Base-by-base conservation (phyloP, 2,329 filamentous ascomycete species). In the Paracamarosporium sp. region DNA sequence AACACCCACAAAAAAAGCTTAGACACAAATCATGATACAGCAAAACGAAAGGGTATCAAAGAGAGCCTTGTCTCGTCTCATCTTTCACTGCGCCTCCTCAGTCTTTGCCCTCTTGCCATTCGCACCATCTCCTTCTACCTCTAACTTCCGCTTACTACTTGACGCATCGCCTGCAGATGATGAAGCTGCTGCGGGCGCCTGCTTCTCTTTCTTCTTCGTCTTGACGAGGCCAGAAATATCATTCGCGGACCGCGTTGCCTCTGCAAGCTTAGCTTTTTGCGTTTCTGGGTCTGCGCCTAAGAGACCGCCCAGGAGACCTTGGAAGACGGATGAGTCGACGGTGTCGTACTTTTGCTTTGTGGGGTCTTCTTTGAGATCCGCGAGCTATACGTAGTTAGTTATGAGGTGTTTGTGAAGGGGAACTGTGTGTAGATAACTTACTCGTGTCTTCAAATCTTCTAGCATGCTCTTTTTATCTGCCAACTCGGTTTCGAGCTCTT, bases 381-480 rank as follows among this genome's bases (percentile, higher is more conserved):
- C 78, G 31, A 94, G 85, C 83, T 90, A 38, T 12, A 28, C 27
- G 33, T 1, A 53, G 56, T 72, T 58, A 64, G 55, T 20, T n/a
- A 28, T 4, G 13, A 8, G 55, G 62, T 45, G 35, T 61, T 11
- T 20, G 15, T 43, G 7, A 24, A n/a, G 35, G 17, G 15, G 8
- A 20, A 22, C 12, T 7, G 17, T 12, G 40, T n/a, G n/a, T n/a
- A n/a, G n/a, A n/a, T n/a, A n/a, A 44, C 85, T 77, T 79, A 90
- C 87, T 64, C 90, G 83, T 17, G 62, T 68, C 25, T 68, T 67
- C 86, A 95, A 91, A 64, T 95, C 91, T 52, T 84, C 83, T 46
- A 94, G 84, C 64, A 95, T 87, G 59, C 93, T 89, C 77, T 90
- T 91, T 63, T 91, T 89, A 60, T 95, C 90, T 52, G 81, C 77